phyloP scores from a whole-genome alignment of 768 basidiomycete genomes.

The Tylopilus subfusipes region DNA sequence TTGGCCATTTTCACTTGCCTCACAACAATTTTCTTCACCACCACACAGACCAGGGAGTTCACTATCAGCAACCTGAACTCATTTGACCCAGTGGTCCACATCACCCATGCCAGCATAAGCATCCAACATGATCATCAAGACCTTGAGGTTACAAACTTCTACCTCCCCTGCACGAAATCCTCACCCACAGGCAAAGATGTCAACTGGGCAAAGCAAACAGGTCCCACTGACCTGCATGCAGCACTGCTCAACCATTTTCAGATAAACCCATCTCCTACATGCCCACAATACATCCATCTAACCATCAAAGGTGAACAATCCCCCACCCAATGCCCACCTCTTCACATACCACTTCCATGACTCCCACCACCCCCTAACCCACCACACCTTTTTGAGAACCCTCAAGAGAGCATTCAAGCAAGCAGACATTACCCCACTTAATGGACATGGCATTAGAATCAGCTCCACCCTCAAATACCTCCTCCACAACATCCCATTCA shows the following conservation, averaged over 20 bases:
- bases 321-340: no score
- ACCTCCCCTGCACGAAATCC: constrained; percentile 13
- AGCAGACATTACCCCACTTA: not conserved
- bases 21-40: no score
- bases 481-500: not conserved
- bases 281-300: no score
- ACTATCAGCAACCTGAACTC: constrained; percentile 29
- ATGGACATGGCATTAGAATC: not conserved
- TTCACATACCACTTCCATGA: no score
- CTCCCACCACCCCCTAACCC: no score
- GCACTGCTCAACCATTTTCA: constrained; percentile 27
- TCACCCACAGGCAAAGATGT: constrained; percentile 31
- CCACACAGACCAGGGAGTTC: constrained; percentile 36
- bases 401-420: no score
- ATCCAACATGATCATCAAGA: constrained; percentile 24
- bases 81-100: constrained; percentile 31
- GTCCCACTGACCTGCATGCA: constrained; percentile 22
- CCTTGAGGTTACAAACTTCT: constrained; percentile 1
- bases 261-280: no score
- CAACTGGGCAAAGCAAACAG: constrained; percentile 32
- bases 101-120: constrained; percentile 25
- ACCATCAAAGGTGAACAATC: no score
- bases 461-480: not conserved
- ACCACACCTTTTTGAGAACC: no score
- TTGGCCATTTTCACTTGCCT: no score